phyloP scores from a whole-genome alignment of 78 protist species.

The Isochrysis galbana region DNA sequence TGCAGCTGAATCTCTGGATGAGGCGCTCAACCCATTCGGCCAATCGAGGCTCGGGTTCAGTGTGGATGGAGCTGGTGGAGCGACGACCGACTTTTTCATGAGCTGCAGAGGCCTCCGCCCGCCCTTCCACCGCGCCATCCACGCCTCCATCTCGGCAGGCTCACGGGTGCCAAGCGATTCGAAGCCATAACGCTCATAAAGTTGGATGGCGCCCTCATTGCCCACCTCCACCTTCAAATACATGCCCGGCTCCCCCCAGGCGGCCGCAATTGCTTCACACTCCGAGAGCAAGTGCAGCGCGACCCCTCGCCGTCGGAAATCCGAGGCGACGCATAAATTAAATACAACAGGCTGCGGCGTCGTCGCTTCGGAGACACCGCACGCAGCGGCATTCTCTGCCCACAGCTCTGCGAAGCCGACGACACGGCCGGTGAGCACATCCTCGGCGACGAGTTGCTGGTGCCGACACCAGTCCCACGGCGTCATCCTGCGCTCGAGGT shows the following conservation, averaged over 20 bases:
- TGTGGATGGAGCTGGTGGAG: no score
- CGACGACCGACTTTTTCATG: not conserved
- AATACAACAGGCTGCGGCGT: conserved; percentile 1
- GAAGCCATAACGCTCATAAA: not conserved
- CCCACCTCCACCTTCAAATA: not conserved
- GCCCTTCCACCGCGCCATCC: not conserved
- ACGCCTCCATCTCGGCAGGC: not conserved
- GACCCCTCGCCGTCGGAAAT: not conserved
- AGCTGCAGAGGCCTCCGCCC: not conserved
- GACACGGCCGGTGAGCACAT: not conserved
- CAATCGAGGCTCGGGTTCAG: no score
- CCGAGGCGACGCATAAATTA: not conserved
- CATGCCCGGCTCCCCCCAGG: not conserved
- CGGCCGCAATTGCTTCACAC: not conserved
- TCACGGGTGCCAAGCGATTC: not conserved
- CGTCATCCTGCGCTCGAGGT: not conserved
- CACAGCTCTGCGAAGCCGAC: not conserved
- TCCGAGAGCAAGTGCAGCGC: not conserved
- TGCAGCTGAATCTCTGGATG: not conserved
- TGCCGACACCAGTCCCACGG: conserved; percentile 10
- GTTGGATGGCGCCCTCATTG: not conserved
- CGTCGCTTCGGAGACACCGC: not conserved
- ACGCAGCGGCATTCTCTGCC: not conserved
- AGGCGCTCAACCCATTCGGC: no score
- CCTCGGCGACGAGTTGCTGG: not conserved